Percentiles rank a stretch among this genome's conserved stretches.
These are phyloP conservation scores for Sistotremastrum niveocremeum DNA, from an alignment of 768 basidiomycete species.

Conservation along the genomic window DNA sequence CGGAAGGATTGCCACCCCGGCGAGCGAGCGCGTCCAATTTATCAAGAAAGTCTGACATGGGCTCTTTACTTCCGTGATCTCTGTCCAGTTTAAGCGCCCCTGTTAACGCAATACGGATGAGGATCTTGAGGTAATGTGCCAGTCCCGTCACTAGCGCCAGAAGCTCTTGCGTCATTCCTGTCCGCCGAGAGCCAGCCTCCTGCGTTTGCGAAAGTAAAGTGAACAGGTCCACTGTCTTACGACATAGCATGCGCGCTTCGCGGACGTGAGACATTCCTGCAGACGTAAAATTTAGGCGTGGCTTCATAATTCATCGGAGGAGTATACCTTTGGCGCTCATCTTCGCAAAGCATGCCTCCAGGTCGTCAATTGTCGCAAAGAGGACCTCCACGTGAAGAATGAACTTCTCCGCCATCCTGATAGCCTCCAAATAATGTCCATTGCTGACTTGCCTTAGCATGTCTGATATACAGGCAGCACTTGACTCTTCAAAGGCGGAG, in stretches of 20 bases:
- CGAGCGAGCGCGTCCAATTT: conserved; percentile 86
- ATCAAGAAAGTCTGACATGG: conserved; percentile 83
- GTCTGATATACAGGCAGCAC: conserved; percentile 96
- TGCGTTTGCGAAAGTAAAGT: conserved; percentile 92
- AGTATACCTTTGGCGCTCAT: conserved; percentile 73
- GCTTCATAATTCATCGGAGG: neutral
- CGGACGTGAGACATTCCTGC: conserved; percentile 95
- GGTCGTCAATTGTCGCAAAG: conserved; percentile 93
- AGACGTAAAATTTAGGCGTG: neutral
- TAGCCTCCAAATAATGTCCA: conserved; percentile 90
- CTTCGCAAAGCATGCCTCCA: conserved; percentile 75
- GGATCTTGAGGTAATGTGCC: conserved; percentile 98
- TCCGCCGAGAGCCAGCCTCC: conserved; percentile 77
- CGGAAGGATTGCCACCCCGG: conserved; percentile 69
- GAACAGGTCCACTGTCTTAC: conserved; percentile 97
- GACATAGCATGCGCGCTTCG: conserved; percentile 96
- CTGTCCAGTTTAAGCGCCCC: conserved; percentile 92
- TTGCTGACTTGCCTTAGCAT: conserved; percentile 97
- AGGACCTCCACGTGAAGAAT: conserved; percentile 96
- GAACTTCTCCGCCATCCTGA: conserved; percentile 97
- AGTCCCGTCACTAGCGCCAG: conserved; percentile 96
- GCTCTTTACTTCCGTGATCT: conserved; percentile 69
- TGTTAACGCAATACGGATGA: conserved; percentile 94
- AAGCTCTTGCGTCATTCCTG: conserved; percentile 95
- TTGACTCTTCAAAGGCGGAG: conserved; percentile 98